These are phyloP conservation scores for Pythium phragmitis DNA, from an alignment of 352 stramenopile genomes.

Conservation along the genomic window DNA sequence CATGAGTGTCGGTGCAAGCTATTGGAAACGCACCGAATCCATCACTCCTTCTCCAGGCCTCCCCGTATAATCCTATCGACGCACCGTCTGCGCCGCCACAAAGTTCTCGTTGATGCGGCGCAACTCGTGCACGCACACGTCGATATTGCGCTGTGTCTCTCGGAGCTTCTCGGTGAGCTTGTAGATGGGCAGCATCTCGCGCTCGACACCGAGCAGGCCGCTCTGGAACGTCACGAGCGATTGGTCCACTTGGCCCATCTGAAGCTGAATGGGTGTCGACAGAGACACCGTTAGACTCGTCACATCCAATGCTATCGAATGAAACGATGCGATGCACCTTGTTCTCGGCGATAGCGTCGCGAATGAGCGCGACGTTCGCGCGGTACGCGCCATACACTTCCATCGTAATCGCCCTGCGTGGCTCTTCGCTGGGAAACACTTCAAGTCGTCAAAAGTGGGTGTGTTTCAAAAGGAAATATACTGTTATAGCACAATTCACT, in stretches of 20 bases:
- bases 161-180: slow-evolving; percentile 80
- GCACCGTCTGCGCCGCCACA: slow-evolving; percentile 61
- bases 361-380: slow-evolving; percentile 54
- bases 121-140: slow-evolving; percentile 73
- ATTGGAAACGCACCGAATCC: slow-evolving; percentile 4
- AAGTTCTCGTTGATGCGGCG: slow-evolving; percentile 76
- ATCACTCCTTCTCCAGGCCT: neutral
- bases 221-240: slow-evolving; percentile 61
- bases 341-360: slow-evolving; percentile 60
- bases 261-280: slow-evolving; percentile 32
- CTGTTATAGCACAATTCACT: slow-evolving; percentile 3
- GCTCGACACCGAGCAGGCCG: slow-evolving; percentile 67
- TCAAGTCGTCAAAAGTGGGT: slow-evolving; percentile 14
- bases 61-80: neutral
- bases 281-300: slow-evolving; percentile 13
- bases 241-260: slow-evolving; percentile 60
- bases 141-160: slow-evolving; percentile 83
- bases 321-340: slow-evolving; percentile 30
- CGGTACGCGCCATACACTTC: slow-evolving; percentile 55
- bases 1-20: slow-evolving; percentile 66
- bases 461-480: neutral
- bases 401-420: slow-evolving; percentile 31
- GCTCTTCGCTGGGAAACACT: neutral
- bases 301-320: neutral
- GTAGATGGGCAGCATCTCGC: slow-evolving; percentile 83